Percentiles rank a stretch among this genome's conserved stretches.
These are phyloP conservation scores for Neopestalotiopsis sp. DNA, from an alignment of 2,329 filamentous ascomycete species.

Conservation along the genomic window DNA sequence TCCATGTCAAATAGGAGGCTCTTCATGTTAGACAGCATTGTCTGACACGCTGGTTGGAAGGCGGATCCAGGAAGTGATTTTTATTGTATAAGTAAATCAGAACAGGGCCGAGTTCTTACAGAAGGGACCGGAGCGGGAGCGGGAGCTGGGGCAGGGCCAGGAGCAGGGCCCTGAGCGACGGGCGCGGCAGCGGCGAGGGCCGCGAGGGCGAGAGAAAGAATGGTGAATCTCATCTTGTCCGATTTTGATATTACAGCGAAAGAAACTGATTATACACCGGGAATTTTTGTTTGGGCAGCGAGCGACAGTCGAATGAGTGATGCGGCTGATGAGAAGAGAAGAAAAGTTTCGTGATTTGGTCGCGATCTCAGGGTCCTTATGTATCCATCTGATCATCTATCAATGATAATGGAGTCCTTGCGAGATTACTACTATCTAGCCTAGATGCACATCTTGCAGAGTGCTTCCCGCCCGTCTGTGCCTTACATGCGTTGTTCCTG, in stretches of 20 bases:
- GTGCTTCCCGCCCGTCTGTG: background rate
- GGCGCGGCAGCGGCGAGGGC: conserved; percentile 5
- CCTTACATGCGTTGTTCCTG: background rate
- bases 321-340: conserved; percentile 10
- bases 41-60: background rate
- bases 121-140: conserved; percentile 5
- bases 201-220: conserved; percentile 12
- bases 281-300: background rate
- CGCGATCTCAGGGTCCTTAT: conserved; percentile 3
- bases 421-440: too few species aligned
- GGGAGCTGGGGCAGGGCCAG: background rate
- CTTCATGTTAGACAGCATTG: background rate
- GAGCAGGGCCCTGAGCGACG: background rate
- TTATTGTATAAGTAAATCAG: background rate
- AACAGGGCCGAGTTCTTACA: background rate
- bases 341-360: background rate
- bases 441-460: background rate
- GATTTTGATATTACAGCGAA: background rate
- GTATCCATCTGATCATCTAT: conserved; percentile 2
- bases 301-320: conserved; percentile 13
- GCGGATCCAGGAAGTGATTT: background rate
- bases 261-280: background rate
- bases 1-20: background rate
- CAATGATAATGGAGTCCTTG: too few species aligned
- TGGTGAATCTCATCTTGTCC: conserved; percentile 10